phyloP scores from a whole-genome alignment of 805 yeast genomes.

The Kurtzmaniella cleridarum region DNA sequence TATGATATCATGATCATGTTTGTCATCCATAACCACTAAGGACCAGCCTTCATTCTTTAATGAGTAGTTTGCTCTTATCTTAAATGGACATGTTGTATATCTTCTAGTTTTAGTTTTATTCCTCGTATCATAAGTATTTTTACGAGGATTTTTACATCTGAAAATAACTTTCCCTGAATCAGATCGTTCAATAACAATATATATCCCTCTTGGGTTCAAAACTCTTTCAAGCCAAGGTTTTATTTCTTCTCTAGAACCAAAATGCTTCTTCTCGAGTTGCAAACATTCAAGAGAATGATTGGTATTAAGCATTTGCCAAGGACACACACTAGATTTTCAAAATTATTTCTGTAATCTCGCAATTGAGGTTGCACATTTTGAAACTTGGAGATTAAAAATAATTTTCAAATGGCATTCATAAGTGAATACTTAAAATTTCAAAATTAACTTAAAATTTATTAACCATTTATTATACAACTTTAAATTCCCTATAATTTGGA shows the following conservation, averaged over 20 bases:
- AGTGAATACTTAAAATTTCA: too few species aligned
- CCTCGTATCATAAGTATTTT: slow-evolving; percentile 10
- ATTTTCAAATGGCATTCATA: too few species aligned
- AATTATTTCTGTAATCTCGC: too few species aligned
- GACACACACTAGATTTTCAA: too few species aligned
- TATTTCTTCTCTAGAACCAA: slow-evolving; percentile 40
- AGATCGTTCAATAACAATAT: slow-evolving; percentile 57
- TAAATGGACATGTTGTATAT: slow-evolving; percentile 51
- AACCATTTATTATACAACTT: too few species aligned
- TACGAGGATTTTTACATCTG: slow-evolving; percentile 41
- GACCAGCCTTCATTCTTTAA: slow-evolving; percentile 51
- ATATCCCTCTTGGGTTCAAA: slow-evolving; percentile 43
- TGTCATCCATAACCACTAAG: slow-evolving; percentile 53
- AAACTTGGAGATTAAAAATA: too few species aligned
- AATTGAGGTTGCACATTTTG: too few species aligned
- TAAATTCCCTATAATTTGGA: too few species aligned
- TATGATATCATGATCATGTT: slow-evolving; percentile 46
- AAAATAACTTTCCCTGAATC: slow-evolving; percentile 58
- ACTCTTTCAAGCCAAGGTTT: slow-evolving; percentile 59
- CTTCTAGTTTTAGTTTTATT: slow-evolving; percentile 14
- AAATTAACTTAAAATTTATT: too few species aligned
- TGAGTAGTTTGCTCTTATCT: slow-evolving; percentile 59
- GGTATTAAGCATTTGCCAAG: slow-evolving; percentile 5
- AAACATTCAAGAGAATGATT: slow-evolving; percentile 21
- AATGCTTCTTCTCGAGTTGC: slow-evolving; percentile 15